Evolutionary conservation across 1,284 basidiomycete genomes (phyloP), one percentile per base, ranked within the genome.

Genomic region (Cryptococcus deneoformans): DNA sequence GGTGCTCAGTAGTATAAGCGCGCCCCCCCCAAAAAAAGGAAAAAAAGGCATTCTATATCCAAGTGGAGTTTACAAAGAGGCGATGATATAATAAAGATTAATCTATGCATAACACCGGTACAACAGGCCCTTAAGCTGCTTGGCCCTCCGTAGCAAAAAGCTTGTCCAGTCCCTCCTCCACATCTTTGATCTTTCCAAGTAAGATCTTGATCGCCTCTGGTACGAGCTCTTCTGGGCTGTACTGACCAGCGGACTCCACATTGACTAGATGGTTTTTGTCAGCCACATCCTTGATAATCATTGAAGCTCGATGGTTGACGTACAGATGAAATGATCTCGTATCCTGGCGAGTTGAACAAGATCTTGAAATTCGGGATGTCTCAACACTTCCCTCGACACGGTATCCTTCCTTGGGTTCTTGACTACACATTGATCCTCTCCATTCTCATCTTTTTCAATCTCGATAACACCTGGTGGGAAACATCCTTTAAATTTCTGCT

Each of bases 241-340:
- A 96, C 29, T 91, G 85, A 2, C 93, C 88, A 63, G 93, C 90
- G 0, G 90, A 92, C 77, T 98, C 93, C 20, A 98, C 82, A 62
- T 85, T 89, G 81, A 92, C 92, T 95, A 62, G 8, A 54, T 10
- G 14, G 9, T 39, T 20, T 20, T 20, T 20, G 20, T 20, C 20
- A 20, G 20, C 20, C 20, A 20, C 20, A 20, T 20, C 20, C 20
- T 20, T 20, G 20, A 20, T 20, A 20, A 20, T 20, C 20, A 20
- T 20, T 20, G 20, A 20, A 20, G 20, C 20, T 20, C 20, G 20
- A 20, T 20, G 20, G 20, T 20, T 20, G 20, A 53, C 97, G 71
- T 53, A 94, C 93, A 98, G 59, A 99, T 83, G 76, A 98, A 99
- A 79, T 89, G 90, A 80, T 99, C 94, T 53, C 93, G 81, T 52